These are phyloP conservation scores for Fusarium sacchari DNA, from an alignment of 2,329 filamentous ascomycete species.

Conservation along the genomic window DNA sequence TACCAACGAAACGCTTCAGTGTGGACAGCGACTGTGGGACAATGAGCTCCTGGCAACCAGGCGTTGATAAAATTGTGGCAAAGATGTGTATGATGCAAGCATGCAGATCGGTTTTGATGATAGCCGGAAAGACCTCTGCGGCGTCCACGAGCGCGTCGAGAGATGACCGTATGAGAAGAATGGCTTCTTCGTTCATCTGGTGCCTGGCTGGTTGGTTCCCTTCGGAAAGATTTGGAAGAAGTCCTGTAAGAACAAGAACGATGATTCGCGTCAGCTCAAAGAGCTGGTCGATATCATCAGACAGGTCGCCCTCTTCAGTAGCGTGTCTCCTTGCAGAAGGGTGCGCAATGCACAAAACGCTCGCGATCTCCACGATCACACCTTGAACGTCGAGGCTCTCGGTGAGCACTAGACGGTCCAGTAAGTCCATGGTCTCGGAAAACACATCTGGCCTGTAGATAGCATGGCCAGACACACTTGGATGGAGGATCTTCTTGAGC, in stretches of 20 bases:
- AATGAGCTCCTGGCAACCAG: conserved; percentile 83
- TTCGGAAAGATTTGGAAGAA: conserved; percentile 84
- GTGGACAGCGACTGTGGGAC: conserved; percentile 91
- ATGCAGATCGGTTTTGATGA: conserved; percentile 96
- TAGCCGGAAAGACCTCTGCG: conserved; percentile 92
- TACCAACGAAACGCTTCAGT: conserved; percentile 88
- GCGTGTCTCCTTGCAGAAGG: conserved; percentile 76
- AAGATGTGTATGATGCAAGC: conserved; percentile 98
- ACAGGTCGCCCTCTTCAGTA: conserved; percentile 78
- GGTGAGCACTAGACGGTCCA: conserved; percentile 91
- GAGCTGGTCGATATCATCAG: conserved; percentile 96
- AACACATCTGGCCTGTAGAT: conserved; percentile 97
- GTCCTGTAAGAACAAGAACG: conserved; percentile 86
- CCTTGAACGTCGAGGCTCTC: conserved; percentile 89
- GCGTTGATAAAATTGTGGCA: conserved; percentile 88
- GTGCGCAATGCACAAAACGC: conserved; percentile 89
- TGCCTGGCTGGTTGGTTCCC: conserved; percentile 73
- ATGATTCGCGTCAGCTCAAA: conserved; percentile 98
- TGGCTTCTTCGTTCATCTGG: conserved; percentile 86
- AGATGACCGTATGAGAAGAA: conserved; percentile 80
- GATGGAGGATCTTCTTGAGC: conserved; percentile 92
- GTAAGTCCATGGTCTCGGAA: conserved; percentile 94
- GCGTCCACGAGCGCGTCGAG: conserved; percentile 92
- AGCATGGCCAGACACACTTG: conserved; percentile 93
- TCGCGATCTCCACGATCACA: conserved; percentile 93